Evolutionary conservation across 148 eudicot species (phyloP).

Genomic region (Heliamphora exappendiculata): DNA sequence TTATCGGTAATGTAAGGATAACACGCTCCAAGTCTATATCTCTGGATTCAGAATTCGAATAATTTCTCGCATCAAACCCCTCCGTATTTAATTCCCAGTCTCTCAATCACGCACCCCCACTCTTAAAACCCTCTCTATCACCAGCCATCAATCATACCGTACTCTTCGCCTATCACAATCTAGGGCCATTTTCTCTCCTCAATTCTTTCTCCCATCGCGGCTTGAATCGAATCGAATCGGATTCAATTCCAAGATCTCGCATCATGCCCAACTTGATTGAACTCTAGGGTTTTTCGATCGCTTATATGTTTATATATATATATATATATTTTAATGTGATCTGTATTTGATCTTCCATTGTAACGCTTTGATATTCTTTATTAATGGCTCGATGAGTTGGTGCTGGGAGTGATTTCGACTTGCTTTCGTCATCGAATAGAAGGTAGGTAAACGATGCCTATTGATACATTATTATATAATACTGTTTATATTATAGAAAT

Average conservation of each 20-base stretch:
- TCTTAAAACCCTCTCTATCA: neutral
- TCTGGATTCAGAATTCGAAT: neutral
- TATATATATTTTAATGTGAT: neutral
- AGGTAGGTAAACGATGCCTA: neutral
- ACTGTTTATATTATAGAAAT: neutral
- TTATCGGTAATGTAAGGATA: no score
- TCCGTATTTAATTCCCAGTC: neutral
- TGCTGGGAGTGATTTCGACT: slow-evolving; percentile 2
- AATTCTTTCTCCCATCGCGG: neutral
- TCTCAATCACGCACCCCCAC: neutral
- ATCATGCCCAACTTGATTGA: neutral
- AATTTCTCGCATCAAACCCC: neutral
- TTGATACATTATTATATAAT: neutral
- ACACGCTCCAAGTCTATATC: no score
- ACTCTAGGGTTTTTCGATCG: neutral
- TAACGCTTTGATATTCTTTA: neutral
- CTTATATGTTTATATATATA: neutral
- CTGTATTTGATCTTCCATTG: neutral
- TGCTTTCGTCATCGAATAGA: neutral
- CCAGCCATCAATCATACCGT: neutral
- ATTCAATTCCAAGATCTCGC: neutral
- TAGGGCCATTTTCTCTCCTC: neutral
- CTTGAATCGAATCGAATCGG: neutral
- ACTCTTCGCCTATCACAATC: neutral
- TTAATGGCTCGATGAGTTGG: neutral